phyloP scores from a whole-genome alignment of 2,329 filamentous ascomycete species.

The Kalmusia sp. region DNA sequence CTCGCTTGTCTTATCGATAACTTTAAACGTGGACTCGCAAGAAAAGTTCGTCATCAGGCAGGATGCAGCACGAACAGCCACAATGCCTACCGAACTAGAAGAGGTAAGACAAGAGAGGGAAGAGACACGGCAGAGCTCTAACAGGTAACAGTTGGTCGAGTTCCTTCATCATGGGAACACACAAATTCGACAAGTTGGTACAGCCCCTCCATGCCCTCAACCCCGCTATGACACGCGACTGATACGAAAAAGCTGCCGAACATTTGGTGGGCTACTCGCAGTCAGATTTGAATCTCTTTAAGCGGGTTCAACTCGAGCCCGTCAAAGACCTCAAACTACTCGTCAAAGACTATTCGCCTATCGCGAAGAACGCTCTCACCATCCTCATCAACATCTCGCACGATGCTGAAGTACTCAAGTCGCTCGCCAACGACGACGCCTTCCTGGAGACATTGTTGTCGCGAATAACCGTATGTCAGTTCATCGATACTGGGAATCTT shows the following conservation, averaged over 20 bases:
- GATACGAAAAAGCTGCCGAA: conserved; percentile 69
- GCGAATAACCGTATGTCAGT: conserved; percentile 76
- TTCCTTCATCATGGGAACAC: conserved; percentile 93
- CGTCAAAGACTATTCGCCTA: conserved; percentile 83
- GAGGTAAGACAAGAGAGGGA: no score
- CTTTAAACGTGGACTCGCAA: conserved; percentile 31
- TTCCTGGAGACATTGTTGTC: conserved; percentile 78
- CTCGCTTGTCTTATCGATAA: conserved; percentile 43
- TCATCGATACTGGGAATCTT: conserved; percentile 14
- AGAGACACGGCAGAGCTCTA: no score
- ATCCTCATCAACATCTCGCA: conserved; percentile 87
- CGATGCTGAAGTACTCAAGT: conserved; percentile 76
- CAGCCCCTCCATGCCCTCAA: conserved; percentile 32
- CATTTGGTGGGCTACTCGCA: conserved; percentile 86
- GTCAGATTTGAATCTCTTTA: conserved; percentile 81
- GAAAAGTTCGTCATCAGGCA: conserved; percentile 15
- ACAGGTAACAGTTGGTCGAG: conserved; percentile 86
- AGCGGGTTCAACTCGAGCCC: conserved; percentile 76
- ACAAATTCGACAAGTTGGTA: conserved; percentile 82
- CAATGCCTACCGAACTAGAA: conserved; percentile 59
- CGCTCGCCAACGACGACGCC: conserved; percentile 76
- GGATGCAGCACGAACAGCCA: no score
- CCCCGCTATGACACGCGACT: conserved; percentile 20
- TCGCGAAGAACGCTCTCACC: conserved; percentile 89
- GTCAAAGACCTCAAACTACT: conserved; percentile 88